Evolutionary conservation across 2,329 filamentous ascomycete species (phyloP).

Genomic region (Microcyclospora tardicrescens): DNA sequence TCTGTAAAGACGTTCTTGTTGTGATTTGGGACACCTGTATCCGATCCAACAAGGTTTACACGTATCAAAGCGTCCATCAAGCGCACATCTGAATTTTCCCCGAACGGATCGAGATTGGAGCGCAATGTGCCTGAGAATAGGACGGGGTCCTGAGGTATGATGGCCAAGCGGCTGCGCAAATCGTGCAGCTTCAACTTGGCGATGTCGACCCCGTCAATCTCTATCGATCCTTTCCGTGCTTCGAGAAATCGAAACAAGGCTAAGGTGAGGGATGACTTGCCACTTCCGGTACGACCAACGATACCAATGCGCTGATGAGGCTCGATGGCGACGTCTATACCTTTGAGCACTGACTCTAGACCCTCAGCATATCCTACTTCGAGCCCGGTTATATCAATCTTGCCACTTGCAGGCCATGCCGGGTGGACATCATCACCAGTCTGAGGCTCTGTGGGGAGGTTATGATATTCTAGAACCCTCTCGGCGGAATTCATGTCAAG

Average conservation of each 20-base stretch:
- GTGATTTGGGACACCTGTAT: background rate
- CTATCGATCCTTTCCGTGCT: constrained; percentile 6
- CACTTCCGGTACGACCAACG: constrained; percentile 64
- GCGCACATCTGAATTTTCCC: background rate
- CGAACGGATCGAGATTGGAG: background rate
- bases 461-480: background rate
- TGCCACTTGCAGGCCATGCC: background rate
- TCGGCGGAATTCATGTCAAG: background rate
- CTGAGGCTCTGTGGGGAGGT: background rate
- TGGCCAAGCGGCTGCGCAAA: constrained; percentile 20
- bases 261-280: constrained; percentile 63
- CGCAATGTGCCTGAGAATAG: background rate
- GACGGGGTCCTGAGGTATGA: background rate
- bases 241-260: constrained; percentile 69
- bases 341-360: background rate
- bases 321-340: background rate
- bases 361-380: background rate
- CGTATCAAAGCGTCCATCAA: background rate
- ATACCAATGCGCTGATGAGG: background rate
- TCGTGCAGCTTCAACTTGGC: background rate
- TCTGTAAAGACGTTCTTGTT: background rate
- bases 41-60: background rate
- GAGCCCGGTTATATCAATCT: background rate
- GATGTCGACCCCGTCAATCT: constrained; percentile 1
- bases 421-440: background rate